Base-by-base conservation (phyloP, 768 basidiomycete species). In the Russula vinacea region DNA sequence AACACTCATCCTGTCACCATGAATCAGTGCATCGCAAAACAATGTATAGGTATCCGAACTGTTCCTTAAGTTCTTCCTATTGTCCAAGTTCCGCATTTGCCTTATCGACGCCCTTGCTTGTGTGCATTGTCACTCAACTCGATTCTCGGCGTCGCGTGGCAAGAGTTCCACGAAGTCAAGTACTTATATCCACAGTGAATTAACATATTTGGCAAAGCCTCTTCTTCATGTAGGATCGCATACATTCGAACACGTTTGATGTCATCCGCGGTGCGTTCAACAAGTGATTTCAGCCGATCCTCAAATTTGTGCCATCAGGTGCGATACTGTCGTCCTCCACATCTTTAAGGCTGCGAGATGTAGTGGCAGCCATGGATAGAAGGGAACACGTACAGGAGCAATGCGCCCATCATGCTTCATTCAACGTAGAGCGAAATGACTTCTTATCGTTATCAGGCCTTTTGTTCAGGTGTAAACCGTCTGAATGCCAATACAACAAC, bases 401-500 rank as follows among this genome's bases (percentile, higher is more conserved):
- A 47, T 9, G 42, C 58, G 19, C 69, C 58, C 77, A 84, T 80
- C 74, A 80, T 76, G 49, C 62, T 76, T 76, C 81, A 84, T 84
- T 65, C 81, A 10, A 79, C 69, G 39, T 80, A 80, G 5, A 85
- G 73, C 5, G 75, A 73, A 2, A 78, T 63, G 4, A 83, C 62
- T 81, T 82, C 60, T 76, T 77, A 58, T 84, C 80, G 58, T 84
- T 84, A 22, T 82, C 80, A 26, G 79, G 72, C 24, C 82, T 73
- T 79, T 56, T 79, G 58, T 56, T 83, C 81, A 73, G 19, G 77
- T 76, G 32, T 82, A 75, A 2, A 81, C 80, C 0, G 80, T 72
- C 44, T 78, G 75, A 84, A 84, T 0, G 83, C 82, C n/a, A 77
- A 68, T 17, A 83, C 80, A 32, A 78, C 81, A 51, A 81, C 83